phyloP scores from a whole-genome alignment of 805 yeast species.

The Wickerhamiella galacta region DNA sequence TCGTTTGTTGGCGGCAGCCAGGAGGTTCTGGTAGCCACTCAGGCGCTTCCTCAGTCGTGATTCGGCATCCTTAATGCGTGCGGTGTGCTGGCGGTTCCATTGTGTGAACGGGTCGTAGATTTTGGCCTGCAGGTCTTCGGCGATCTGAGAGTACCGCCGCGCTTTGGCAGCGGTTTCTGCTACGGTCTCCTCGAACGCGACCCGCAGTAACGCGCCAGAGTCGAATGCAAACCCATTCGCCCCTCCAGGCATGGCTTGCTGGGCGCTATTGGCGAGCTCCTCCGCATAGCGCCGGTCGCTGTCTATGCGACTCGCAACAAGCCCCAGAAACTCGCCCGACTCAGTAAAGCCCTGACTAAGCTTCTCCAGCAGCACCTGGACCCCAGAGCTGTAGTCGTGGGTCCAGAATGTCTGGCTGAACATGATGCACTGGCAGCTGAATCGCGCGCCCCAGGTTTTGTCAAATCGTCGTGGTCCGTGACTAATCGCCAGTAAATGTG shows the following conservation, averaged over 20 bases:
- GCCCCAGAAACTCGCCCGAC: constrained; percentile 42
- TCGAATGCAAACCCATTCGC: background rate
- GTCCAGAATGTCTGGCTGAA: constrained; percentile 21
- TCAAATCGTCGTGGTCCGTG: too few relatives aligned
- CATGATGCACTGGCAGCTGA: too few relatives aligned
- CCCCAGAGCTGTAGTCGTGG: constrained; percentile 22
- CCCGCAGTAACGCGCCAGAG: background rate
- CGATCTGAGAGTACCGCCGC: constrained; percentile 36
- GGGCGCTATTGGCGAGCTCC: constrained; percentile 29
- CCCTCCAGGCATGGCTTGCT: constrained; percentile 18
- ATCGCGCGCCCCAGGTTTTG: too few relatives aligned
- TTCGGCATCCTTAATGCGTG: constrained; percentile 41
- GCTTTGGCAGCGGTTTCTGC: constrained; percentile 40
- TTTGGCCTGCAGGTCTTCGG: constrained; percentile 35
- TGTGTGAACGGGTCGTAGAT: constrained; percentile 50
- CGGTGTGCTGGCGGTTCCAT: constrained; percentile 57
- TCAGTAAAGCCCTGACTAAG: constrained; percentile 36
- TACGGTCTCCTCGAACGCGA: constrained; percentile 11
- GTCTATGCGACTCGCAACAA: constrained; percentile 48
- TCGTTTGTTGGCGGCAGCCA: constrained; percentile 30
- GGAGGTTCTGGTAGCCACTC: constrained; percentile 30
- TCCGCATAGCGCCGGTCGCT: constrained; percentile 50
- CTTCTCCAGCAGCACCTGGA: constrained; percentile 28
- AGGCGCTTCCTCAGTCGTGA: constrained; percentile 32
- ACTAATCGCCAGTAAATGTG: too few relatives aligned